These are phyloP conservation scores for Apiospora sp. DNA, from an alignment of 2,329 filamentous ascomycete genomes.

Conservation along the genomic window DNA sequence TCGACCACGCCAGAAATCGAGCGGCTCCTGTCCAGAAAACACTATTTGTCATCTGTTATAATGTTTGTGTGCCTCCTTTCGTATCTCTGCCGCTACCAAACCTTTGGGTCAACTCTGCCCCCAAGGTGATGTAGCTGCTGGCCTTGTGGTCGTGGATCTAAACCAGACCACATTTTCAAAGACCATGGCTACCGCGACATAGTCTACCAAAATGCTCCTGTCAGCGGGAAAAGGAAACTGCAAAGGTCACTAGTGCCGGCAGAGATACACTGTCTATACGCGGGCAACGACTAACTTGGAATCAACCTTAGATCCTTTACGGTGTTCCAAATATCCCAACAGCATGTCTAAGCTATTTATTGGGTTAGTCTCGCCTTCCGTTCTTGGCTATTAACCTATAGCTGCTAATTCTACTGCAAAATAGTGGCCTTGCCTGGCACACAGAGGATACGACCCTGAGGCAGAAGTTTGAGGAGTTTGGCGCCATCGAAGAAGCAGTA, in stretches of 20 bases:
- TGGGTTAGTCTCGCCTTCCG: constrained; percentile 67
- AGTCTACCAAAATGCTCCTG: constrained; percentile 13
- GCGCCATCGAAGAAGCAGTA: constrained; percentile 93
- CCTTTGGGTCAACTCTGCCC: background rate
- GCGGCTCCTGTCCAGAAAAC: constrained; percentile 5
- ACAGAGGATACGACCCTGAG: constrained; percentile 89
- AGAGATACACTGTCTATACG: constrained; percentile 7
- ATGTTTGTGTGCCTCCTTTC: constrained; percentile 31
- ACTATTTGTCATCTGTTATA: constrained; percentile 25
- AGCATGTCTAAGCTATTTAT: constrained; percentile 94
- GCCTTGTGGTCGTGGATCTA: background rate
- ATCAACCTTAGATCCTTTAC: background rate
- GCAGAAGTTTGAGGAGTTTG: constrained; percentile 92
- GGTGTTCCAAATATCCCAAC: background rate
- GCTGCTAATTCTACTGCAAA: constrained; percentile 24
- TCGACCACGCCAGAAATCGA: constrained; percentile 2
- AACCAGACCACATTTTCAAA: background rate
- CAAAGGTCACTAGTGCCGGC: constrained; percentile 20
- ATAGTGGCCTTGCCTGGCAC: constrained; percentile 96
- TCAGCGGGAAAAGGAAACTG: constrained; percentile 12
- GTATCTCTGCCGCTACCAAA: constrained; percentile 22
- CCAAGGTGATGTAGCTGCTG: background rate
- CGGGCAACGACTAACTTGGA: background rate
- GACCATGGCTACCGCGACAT: constrained; percentile 10
- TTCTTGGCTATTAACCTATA: background rate